Evolutionary conservation across 2,329 filamentous ascomycete species (phyloP).

Genomic region (Penicillium sp.): DNA sequence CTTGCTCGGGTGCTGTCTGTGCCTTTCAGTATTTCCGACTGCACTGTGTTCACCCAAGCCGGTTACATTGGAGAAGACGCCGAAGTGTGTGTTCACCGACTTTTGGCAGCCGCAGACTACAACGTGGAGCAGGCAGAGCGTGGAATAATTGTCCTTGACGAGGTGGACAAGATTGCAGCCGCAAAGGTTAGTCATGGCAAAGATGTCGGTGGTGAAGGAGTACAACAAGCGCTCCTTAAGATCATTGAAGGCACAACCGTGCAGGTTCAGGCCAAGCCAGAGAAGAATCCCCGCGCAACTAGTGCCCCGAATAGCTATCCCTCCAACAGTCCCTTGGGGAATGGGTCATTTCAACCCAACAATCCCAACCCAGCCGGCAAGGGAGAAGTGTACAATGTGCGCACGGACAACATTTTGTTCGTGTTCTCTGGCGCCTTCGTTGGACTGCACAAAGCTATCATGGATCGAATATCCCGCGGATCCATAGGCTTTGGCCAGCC

Average conservation of each 20-base stretch:
- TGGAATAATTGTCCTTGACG: conserved; percentile 92
- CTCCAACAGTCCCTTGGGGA: conserved; percentile 38
- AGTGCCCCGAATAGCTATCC: conserved; percentile 40
- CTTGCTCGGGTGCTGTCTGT: conserved; percentile 90
- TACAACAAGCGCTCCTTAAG: conserved; percentile 92
- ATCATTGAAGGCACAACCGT: conserved; percentile 95
- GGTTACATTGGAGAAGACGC: conserved; percentile 98
- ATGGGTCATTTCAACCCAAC: conserved; percentile 29
- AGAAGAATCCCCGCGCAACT: conserved; percentile 42
- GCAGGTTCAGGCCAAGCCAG: conserved; percentile 77
- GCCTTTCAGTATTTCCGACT: conserved; percentile 92
- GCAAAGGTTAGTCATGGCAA: conserved; percentile 83
- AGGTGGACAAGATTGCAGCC: conserved; percentile 95
- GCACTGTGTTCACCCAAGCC: conserved; percentile 91
- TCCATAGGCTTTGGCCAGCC: conserved; percentile 90
- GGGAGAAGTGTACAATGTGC: conserved; percentile 66
- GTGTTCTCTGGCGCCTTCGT: conserved; percentile 96
- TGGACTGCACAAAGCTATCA: conserved; percentile 80
- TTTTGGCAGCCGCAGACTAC: conserved; percentile 87
- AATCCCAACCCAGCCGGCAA: conserved; percentile 43
- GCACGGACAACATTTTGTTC: conserved; percentile 95
- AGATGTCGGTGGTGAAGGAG: conserved; percentile 93
- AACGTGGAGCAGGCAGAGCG: conserved; percentile 79
- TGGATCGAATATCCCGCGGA: conserved; percentile 80
- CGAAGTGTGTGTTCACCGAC: conserved; percentile 87